phyloP scores from a whole-genome alignment of 2,329 filamentous ascomycete species.

The Parascedosporium putredinis region DNA sequence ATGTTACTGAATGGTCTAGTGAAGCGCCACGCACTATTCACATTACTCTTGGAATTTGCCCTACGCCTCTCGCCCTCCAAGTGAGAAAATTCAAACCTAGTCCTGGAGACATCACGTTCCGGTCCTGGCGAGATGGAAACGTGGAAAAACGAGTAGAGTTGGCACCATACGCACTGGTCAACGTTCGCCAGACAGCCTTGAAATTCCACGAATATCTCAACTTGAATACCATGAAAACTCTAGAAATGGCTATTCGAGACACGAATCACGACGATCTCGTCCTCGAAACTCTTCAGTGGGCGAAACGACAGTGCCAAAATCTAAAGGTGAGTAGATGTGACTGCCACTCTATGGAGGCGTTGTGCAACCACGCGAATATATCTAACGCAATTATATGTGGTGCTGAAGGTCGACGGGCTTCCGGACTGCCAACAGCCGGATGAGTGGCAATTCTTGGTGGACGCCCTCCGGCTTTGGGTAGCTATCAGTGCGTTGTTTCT shows the following conservation, averaged over 20 bases:
- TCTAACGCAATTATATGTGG: neutral
- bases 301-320: constrained; percentile 14
- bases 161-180: constrained; percentile 28
- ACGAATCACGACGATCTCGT: neutral
- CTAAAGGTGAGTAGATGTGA: constrained; percentile 14
- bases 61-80: constrained; percentile 23
- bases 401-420: neutral
- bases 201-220: constrained; percentile 27
- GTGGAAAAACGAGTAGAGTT: constrained; percentile 20
- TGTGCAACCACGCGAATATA: neutral
- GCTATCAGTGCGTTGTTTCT: constrained; percentile 29
- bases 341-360: neutral
- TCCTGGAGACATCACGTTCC: constrained; percentile 25
- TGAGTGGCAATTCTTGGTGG: constrained; percentile 26
- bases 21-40: constrained; percentile 22
- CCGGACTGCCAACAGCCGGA: constrained; percentile 11
- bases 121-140: constrained; percentile 26
- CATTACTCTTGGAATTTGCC: constrained; percentile 27
- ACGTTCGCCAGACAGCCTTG: constrained; percentile 23
- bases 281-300: constrained; percentile 14
- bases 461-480: constrained; percentile 35
- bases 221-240: constrained; percentile 16
- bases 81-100: constrained; percentile 31
- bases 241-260: constrained; percentile 18
- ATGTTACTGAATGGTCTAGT: constrained; percentile 26